Evolutionary conservation across 2,329 filamentous ascomycete genomes (phyloP), one percentile per base, ranked within the genome.

Genomic region (Elsinoe arachidis): DNA sequence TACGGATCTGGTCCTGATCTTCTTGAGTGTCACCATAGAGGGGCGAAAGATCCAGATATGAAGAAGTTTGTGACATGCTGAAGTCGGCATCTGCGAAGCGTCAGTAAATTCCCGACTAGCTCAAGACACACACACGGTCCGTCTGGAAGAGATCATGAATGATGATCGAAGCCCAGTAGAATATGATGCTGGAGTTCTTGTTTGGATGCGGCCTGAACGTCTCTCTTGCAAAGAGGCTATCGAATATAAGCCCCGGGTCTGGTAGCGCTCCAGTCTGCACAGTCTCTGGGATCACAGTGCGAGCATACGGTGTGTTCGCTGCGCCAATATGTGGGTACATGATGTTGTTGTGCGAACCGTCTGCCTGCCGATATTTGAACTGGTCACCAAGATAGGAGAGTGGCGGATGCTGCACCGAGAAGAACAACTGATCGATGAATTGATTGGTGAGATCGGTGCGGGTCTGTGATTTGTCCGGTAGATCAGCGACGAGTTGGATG

Each of bases 131-230:
- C 26, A 7, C 5, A 30, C 26, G 23, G 64, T 87, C 83, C 9
- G 85, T 88, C 75, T 83, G 85, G 73, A 89, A 89, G 19, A 88
- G 74, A 64, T 88, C 83, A 61, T 88, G 85, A 58, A 87, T 88
- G 60, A 88, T 82, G 57, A 89, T 80, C 17, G 84, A 85, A 0
- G 85, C 85, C 82, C 83, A 86, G 67, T 87, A 85, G 76, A 85
- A 88, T 44, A 88, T 1, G 14, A 49, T 49, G 46, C 23, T 33
- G 23, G 85, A 89, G 1, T 87, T 81, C 37, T 86, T 86, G 69
- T 88, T 88, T 0, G 85, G 84, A 60, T 87, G 84, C 21, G 71
- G 70, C 21, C 63, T 74, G 61, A 75, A 76, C 64, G 76, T 76
- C 59, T 73, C 76, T 66, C 78, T 68, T 65, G 72, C 79, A 80